Evolutionary conservation across 805 yeast genomes (phyloP).

Genomic region (Lachancea quebecensis): DNA sequence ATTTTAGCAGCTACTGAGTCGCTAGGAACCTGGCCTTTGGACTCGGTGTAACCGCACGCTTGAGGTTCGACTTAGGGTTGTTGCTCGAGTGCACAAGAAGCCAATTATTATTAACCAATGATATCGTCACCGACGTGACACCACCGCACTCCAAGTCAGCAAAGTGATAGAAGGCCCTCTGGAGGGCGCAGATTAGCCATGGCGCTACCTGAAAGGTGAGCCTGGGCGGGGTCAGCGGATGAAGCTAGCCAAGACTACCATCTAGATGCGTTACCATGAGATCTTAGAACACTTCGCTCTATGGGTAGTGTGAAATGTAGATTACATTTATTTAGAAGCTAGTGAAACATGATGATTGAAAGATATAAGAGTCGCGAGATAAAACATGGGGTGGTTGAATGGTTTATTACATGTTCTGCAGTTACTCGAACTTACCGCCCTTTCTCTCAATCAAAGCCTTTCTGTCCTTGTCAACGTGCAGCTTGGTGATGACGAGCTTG

Average conservation of each 20-base stretch:
- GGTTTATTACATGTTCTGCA: constrained; percentile 14
- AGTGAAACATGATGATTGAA: constrained; percentile 9
- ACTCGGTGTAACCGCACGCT: too few species aligned
- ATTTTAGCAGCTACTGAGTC: background rate
- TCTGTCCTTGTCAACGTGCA: constrained; percentile 98
- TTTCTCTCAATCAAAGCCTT: constrained; percentile 95
- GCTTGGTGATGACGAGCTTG: constrained; percentile 96
- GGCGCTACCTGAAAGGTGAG: too few species aligned
- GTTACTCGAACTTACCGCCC: constrained; percentile 93
- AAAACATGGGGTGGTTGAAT: constrained; percentile 3
- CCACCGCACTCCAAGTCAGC: background rate
- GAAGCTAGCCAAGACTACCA: too few species aligned
- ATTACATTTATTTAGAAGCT: constrained; percentile 13
- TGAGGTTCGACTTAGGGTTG: too few species aligned
- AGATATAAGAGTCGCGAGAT: constrained; percentile 1
- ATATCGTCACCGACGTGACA: background rate
- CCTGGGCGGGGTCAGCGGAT: too few species aligned
- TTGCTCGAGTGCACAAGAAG: background rate
- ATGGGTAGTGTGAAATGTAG: constrained; percentile 6
- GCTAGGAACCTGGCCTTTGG: background rate
- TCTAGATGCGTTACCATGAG: too few species aligned
- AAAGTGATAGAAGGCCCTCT: background rate
- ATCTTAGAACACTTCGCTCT: background rate
- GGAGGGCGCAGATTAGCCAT: too few species aligned
- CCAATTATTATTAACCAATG: background rate